Evolutionary conservation across 345 rosid genomes (phyloP), one percentile per base, ranked within the genome.

Genomic region (Abelmoschus esculentus): DNA sequence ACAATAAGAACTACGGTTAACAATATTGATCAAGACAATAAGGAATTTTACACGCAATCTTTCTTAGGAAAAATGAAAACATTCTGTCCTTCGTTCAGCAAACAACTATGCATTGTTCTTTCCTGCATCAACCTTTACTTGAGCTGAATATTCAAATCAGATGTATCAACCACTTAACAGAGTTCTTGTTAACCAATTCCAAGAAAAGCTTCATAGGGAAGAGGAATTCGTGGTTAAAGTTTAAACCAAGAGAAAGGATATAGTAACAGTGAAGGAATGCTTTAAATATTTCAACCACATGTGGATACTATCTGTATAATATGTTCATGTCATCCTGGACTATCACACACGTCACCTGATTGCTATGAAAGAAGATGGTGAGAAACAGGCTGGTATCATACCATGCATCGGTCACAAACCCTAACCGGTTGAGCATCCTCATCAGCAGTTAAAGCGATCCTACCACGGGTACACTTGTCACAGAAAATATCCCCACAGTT

Each of bases 401-500:
- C 99, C 96, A 90, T 73, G 79, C 96, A 95, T 56, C 92, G 82
- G 74, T 95, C 96, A 71, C 99, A 95, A 73, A 91, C 99, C 80
- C 99, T 81, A 79, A 91, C 99, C 40, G 85, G 90, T 75, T 87
- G 96, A 66, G 96, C 93, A 85, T 87, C 87, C 69, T 89, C 96
- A 61, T 93, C 97, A 28, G 96, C 92, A 70, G 93, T 93, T 64
- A 91, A 95, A 77, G 96, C 91, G 80, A 84, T 87, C 79, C 96
- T 86, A 66, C 97, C 93, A 46, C 83, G 91, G 29, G 91, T 95
- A 69, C 99, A 95, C 80, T 91, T 91, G 87, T 91, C 99, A 72
- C 99, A 91, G 83, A 90, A 95, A 72, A 95, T 87, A 78, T 91
- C 99, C 65, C 99, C 93, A 76, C 98, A 95, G 70, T 95, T 95